Base-by-base conservation (phyloP, 2,329 filamentous ascomycete species). In the Laburnicola sp. region DNA sequence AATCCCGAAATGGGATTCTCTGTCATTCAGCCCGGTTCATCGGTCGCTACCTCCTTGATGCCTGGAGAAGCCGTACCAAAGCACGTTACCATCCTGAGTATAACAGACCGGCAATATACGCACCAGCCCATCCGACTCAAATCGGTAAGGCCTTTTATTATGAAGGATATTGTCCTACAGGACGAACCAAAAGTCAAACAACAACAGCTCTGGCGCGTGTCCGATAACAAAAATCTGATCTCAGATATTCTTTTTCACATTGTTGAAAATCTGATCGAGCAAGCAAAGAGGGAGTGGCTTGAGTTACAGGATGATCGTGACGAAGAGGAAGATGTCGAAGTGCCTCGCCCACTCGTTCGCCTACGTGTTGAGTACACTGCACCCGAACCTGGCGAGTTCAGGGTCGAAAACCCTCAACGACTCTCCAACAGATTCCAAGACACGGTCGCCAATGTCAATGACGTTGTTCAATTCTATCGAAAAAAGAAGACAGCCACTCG, bases 1-100 rank as follows among this genome's bases (percentile, higher is more conserved):
- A 99, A 97, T 63, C 84, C 88, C 0, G 91, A 96, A 65, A 96
- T 87, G 41, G 88, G 87, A 0, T 99, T 99, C 62, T 86, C 94
- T 61, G 93, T 99, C 57, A 97, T 99, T 84, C 94, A 99, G 65
- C 94, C 94, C 0, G 94, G 94, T 0, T 99, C 94, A 0, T 97
- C 94, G 0, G 88, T 99, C 0, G 94, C 93, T 0, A 99, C 94
- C 1, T 97, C 94, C 0, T 78, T 99, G 0, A 86, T 94, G 6
- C 87, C 89, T 0, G 92, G 92, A 26, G 94, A 99, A 74, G 89
- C 94, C 0, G 90, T 91, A 1, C 80, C 90, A 6, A 99, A 99
- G 69, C 89, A 97, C 50, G 89, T 97, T 5, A 86, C 91, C 1
- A 87, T 99, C 21, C 71, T 97, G 43, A 94, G 81, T 60, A 78